Base-by-base conservation (phyloP, 148 eudicot genomes). In the Oxyria digyna region DNA sequence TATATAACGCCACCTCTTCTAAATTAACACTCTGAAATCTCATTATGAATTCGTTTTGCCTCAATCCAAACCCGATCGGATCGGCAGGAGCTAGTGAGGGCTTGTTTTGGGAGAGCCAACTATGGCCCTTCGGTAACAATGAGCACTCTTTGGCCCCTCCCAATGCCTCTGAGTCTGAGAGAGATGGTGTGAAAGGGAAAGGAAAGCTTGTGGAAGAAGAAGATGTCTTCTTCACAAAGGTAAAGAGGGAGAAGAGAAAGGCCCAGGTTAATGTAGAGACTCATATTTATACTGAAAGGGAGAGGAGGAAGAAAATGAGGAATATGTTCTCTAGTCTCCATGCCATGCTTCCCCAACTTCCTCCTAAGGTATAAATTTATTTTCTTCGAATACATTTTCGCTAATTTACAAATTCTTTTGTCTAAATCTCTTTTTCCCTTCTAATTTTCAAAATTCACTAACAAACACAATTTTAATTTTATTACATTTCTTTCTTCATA, bases 241-340 rank as follows among this genome's bases (percentile, higher is more conserved):
- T 38, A 20, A 74, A 57, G 54, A 71, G 20, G 55, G 67, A 54
- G 24, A 71, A 23, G 72, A 73, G 50, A 67, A 63, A 62, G 75
- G 64, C 1, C 69, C 27, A 9, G 79, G 74, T 12, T 11, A 90
- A 85, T 49, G 88, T 85, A 38, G 90, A 79, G 38, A 54, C 70
- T 21, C 91, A 90, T 70, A 85, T 87, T 73, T 85, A 82, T 84
- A 87, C 89, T 0, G 96, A 90, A 69, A 87, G 96, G 73, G 93
- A 90, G 68, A 87, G 96, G 73, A 87, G 93, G 77, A 90, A 90
- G 81, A 90, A 84, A 79, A 90, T 90, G 96, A 84, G 86, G 68
- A 76, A 69, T 70, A 87, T 84, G 93, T 90, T 90, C 40, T 52
- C 83, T 11, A 75, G 48, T 37, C 87, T 90, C 42, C 93, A 90